Percentiles rank a stretch among this genome's conserved stretches.
Conservation (phyloP, 495 filamentous ascomycete species). For the Collariella sp. region DNA sequence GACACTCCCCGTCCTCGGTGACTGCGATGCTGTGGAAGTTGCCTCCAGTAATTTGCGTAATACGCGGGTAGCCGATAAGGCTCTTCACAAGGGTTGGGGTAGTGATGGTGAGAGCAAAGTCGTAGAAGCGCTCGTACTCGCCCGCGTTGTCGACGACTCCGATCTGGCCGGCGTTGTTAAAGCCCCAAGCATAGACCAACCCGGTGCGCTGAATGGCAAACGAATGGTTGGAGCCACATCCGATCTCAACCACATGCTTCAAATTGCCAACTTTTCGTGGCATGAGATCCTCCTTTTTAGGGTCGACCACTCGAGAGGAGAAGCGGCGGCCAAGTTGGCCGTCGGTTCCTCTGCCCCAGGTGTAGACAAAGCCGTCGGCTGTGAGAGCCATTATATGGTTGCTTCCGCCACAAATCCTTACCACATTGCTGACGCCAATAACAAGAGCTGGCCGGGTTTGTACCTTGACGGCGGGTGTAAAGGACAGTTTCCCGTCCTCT, state of each 20-base stretch:
- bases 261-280: conserved; percentile 50
- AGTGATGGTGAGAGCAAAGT: conserved; percentile 35
- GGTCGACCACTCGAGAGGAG: conserved; percentile 44
- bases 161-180: conserved; percentile 68
- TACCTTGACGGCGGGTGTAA: conserved; percentile 4
- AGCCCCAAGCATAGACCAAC: conserved; percentile 70
- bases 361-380: conserved; percentile 48
- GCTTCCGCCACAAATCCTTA: conserved; percentile 47
- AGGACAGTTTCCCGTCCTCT: conserved; percentile 6
- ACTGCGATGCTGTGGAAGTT: conserved; percentile 53
- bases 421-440: conserved; percentile 44
- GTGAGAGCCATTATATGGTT: conserved; percentile 63
- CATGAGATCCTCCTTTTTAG: conserved; percentile 32
- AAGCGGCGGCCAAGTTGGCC: conserved; percentile 54
- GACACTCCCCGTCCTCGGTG: conserved; percentile 1
- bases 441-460: conserved; percentile 5
- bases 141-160: conserved; percentile 42
- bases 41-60: conserved; percentile 35
- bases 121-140: conserved; percentile 48
- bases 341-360: conserved; percentile 58
- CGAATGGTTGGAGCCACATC: conserved; percentile 53
- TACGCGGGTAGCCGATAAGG: not conserved
- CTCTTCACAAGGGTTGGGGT: not conserved
- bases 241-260: conserved; percentile 46
- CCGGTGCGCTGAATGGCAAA: conserved; percentile 66